These are phyloP conservation scores for Adansonia grandidieri DNA, from an alignment of 441 rosid species.

Conservation along the genomic window DNA sequence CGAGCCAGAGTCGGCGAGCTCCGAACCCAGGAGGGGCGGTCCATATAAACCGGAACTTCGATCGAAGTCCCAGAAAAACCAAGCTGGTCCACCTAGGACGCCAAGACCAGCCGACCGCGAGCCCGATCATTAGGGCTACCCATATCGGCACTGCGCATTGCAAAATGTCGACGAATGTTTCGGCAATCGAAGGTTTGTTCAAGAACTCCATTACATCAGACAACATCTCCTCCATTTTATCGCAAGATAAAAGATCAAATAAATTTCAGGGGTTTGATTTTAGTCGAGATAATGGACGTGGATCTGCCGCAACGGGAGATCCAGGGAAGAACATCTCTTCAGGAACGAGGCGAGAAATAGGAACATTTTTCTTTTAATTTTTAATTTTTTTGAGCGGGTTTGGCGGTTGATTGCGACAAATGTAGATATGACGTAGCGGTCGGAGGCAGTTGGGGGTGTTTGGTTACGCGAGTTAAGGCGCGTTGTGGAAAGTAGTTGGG, in stretches of 20 bases:
- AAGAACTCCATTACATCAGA: slow-evolving; percentile 65
- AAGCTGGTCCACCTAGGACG: slow-evolving; percentile 95
- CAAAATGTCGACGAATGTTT: slow-evolving; percentile 91
- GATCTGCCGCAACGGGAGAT: slow-evolving; percentile 6
- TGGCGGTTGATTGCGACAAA: slow-evolving; percentile 32
- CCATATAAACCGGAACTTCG: slow-evolving; percentile 78
- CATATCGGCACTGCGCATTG: slow-evolving; percentile 95
- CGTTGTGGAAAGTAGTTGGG: background rate
- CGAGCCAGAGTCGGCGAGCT: slow-evolving; percentile 92
- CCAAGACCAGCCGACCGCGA: slow-evolving; percentile 96
- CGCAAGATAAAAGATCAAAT: background rate
- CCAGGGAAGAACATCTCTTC: background rate
- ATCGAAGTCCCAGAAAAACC: slow-evolving; percentile 74
- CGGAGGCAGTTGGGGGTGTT: slow-evolving; percentile 23
- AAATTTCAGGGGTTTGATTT: background rate
- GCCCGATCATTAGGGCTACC: slow-evolving; percentile 96
- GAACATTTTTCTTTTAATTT: background rate
- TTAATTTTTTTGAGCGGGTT: background rate
- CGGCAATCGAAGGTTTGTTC: slow-evolving; percentile 68
- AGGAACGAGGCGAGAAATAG: background rate
- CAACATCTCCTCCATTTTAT: slow-evolving; percentile 64
- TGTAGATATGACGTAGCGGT: slow-evolving; percentile 37
- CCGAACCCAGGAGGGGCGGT: slow-evolving; percentile 97
- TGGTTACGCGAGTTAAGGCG: slow-evolving; percentile 16
- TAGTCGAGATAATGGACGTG: slow-evolving; percentile 23